Base-by-base conservation (phyloP, 1,284 basidiomycete genomes). In the Mycena sp. region DNA sequence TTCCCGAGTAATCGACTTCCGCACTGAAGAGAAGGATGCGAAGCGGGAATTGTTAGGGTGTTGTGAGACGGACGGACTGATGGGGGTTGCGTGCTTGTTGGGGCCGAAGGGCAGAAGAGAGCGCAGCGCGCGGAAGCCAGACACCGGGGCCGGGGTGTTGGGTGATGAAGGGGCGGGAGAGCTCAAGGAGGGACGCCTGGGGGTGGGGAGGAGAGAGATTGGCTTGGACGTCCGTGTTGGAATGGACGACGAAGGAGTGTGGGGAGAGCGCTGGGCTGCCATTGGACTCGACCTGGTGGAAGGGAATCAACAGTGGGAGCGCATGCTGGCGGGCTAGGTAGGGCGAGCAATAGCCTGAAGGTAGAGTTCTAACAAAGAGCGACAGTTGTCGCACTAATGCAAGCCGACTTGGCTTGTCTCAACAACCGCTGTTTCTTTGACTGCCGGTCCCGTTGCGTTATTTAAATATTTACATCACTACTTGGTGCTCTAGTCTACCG, bases 31-130 rank as follows among this genome's bases (percentile, higher is more conserved):
- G 65, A 88, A 85, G 43, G 72, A 77, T 45, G 81, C 72, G 69
- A 87, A 85, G 67, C 30, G 75, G 71, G 29, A 58, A 67, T 54
- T 40, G 49, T 70, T 43, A 64, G 64, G 35, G 51, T 56, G 25
- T 57, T 51, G 48, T n/a, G 58, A 73, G 63, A 61, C 67, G 37
- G 74, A 71, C 37, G 57, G 30, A 14, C 53, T 35, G 30, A 65
- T 48, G 21, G 73, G 65, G 16, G 72, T 71, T 29, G 75, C 60
- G 61, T 75, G 73, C 66, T 82, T 87, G 62, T 73, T 78, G 29
- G 85, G 80, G 29, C 85, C 86, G 72, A 90, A 90, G 2, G 87
- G 87, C 35, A 90, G 80, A 50, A 90, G 76, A 65, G 83, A 89
- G 43, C 88, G 85, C 72, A 90, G 75, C 0, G 86, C 80, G 60